A percentile compares a stretch with the other conserved stretches of the same genome.
phyloP scores from a whole-genome alignment of 2,329 filamentous ascomycete species.

The Penicillium corylophilum region DNA sequence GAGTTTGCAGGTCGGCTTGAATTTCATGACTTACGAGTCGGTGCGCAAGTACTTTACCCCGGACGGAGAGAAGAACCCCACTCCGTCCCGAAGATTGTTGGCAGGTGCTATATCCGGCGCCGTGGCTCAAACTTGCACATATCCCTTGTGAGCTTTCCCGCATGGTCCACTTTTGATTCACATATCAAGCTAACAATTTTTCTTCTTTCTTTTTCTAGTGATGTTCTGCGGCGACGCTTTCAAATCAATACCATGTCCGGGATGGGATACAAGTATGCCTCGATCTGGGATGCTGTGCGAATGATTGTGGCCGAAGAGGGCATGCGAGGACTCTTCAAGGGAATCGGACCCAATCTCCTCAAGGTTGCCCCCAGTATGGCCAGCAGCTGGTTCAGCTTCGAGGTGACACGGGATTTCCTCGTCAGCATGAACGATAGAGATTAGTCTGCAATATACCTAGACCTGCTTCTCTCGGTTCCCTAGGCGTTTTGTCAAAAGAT shows the following conservation, averaged over 20 bases:
- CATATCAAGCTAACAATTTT: slow-evolving; percentile 8
- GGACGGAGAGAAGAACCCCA: slow-evolving; percentile 82
- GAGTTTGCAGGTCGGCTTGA: slow-evolving; percentile 72
- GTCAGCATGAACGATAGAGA: slow-evolving; percentile 52
- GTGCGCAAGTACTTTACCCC: slow-evolving; percentile 80
- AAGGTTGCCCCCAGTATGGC: slow-evolving; percentile 99
- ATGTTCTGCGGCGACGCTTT: slow-evolving; percentile 88
- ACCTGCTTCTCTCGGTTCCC: neutral
- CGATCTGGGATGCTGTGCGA: slow-evolving; percentile 76
- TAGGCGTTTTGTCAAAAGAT: neutral
- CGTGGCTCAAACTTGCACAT: slow-evolving; percentile 95
- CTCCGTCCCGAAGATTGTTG: slow-evolving; percentile 73
- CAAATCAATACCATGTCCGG: slow-evolving; percentile 99
- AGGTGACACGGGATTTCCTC: slow-evolving; percentile 85
- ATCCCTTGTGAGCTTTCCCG: slow-evolving; percentile 74
- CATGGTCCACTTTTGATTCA: neutral
- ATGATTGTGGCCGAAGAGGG: slow-evolving; percentile 85
- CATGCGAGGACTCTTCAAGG: slow-evolving; percentile 84
- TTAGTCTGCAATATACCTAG: slow-evolving; percentile 20
- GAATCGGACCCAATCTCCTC: slow-evolving; percentile 88
- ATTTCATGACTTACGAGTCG: slow-evolving; percentile 98
- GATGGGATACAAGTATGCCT: slow-evolving; percentile 94
- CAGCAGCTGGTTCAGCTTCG: slow-evolving; percentile 96
- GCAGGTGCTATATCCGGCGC: slow-evolving; percentile 94
- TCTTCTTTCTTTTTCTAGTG: too few species aligned